Percentiles rank a stretch among this genome's conserved stretches.
These are phyloP conservation scores for Nelumbo lutea DNA, from an alignment of 164 flowering plant genomes.

Conservation along the genomic window DNA sequence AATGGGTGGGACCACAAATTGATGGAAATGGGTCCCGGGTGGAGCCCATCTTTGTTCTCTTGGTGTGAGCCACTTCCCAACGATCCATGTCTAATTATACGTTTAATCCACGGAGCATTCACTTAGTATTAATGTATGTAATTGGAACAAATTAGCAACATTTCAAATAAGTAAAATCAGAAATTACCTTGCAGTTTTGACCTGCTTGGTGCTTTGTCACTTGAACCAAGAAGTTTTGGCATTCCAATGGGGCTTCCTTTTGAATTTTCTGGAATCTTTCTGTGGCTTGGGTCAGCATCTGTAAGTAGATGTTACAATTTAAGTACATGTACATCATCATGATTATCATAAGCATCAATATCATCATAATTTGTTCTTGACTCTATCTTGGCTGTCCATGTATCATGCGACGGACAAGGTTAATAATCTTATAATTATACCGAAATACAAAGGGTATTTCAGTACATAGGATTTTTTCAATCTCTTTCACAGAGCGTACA, in stretches of 20 bases:
- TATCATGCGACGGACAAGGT: no score
- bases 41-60: slow-evolving; percentile 85
- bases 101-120: no score
- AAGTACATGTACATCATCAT: no score
- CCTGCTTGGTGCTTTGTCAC: slow-evolving; percentile 87
- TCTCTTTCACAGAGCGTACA: no score
- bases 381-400: no score
- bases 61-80: slow-evolving; percentile 84
- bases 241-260: slow-evolving; percentile 68
- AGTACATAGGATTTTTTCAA: no score
- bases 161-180: neutral
- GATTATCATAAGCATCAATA: no score
- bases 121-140: no score
- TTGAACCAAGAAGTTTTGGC: slow-evolving; percentile 65
- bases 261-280: slow-evolving; percentile 79
- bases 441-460: no score
- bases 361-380: no score
- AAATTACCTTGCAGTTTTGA: slow-evolving; percentile 62
- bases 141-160: neutral
- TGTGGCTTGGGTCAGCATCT: slow-evolving; percentile 82
- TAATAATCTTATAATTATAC: no score
- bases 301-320: neutral
- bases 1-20: slow-evolving; percentile 90
- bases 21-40: slow-evolving; percentile 81
- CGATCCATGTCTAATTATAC: slow-evolving; percentile 69